These are phyloP conservation scores for Panicum miliaceum DNA, from an alignment of 176 grass and related monocot genomes.

Conservation along the genomic window DNA sequence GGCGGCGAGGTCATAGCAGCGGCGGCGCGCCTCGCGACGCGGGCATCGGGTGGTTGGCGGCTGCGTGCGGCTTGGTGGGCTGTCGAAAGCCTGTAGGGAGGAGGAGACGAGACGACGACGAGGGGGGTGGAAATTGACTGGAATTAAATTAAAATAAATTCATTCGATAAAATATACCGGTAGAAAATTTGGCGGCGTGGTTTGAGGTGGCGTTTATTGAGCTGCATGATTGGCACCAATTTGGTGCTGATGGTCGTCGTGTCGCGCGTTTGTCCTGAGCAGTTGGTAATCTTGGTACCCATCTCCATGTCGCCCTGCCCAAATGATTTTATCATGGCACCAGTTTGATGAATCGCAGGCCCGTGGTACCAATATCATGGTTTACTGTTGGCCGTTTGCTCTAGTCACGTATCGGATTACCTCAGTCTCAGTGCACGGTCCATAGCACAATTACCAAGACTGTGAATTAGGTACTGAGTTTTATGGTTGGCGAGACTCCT, in stretches of 20 bases:
- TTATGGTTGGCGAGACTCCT: too few relatives aligned
- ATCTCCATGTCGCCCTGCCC: neutral
- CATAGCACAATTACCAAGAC: too few relatives aligned
- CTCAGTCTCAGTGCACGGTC: too few relatives aligned
- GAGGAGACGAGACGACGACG: neutral
- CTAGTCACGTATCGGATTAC: too few relatives aligned
- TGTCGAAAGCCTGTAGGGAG: neutral
- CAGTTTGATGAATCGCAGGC: too few relatives aligned
- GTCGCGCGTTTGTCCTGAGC: neutral
- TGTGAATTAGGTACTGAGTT: too few relatives aligned
- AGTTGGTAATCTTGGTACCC: neutral
- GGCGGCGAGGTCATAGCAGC: slow-evolving; percentile 49
- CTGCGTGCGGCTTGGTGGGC: neutral
- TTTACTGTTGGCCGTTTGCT: too few relatives aligned
- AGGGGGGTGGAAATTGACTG: neutral
- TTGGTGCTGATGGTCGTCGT: neutral
- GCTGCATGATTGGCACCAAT: slow-evolving; percentile 1
- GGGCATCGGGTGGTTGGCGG: slow-evolving; percentile 34
- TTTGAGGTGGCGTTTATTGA: neutral
- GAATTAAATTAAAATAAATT: neutral
- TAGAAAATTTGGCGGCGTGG: neutral
- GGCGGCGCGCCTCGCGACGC: slow-evolving; percentile 39
- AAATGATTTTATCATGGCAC: too few relatives aligned
- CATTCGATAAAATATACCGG: neutral
- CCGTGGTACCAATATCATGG: too few relatives aligned